Evolutionary conservation across 2,329 filamentous ascomycete species (phyloP).

Genomic region (Apiospora saccharicola): DNA sequence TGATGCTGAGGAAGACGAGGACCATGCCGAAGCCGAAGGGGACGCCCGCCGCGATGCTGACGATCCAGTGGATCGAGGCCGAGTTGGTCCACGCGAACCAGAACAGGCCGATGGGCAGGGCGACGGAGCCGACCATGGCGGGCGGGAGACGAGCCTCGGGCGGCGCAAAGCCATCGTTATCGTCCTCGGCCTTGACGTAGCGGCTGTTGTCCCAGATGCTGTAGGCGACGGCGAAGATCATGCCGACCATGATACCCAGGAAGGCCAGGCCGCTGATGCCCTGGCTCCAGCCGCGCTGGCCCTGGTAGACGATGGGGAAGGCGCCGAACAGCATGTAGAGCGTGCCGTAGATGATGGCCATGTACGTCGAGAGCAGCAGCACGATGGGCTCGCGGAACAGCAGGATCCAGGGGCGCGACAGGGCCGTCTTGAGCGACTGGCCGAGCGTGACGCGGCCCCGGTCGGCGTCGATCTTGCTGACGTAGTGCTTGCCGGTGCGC

Average conservation of each 20-base stretch:
- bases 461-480: slow-evolving; percentile 53
- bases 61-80: slow-evolving; percentile 56
- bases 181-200: slow-evolving; percentile 53
- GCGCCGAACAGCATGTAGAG: slow-evolving; percentile 65
- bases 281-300: slow-evolving; percentile 61
- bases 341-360: slow-evolving; percentile 64
- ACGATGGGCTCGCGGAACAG: slow-evolving; percentile 76
- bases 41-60: slow-evolving; percentile 43
- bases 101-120: slow-evolving; percentile 68
- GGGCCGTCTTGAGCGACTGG: slow-evolving; percentile 60
- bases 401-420: slow-evolving; percentile 70
- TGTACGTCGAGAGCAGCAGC: slow-evolving; percentile 67
- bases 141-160: slow-evolving; percentile 70
- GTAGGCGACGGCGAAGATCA: slow-evolving; percentile 63
- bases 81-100: slow-evolving; percentile 71
- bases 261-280: slow-evolving; percentile 70
- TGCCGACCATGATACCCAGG: slow-evolving; percentile 70
- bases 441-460: slow-evolving; percentile 47
- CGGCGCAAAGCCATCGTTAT: slow-evolving; percentile 60
- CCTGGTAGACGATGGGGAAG: slow-evolving; percentile 69
- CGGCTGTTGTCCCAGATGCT: slow-evolving; percentile 60
- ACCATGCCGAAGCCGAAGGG: slow-evolving; percentile 48
- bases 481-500: slow-evolving; percentile 61
- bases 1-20: slow-evolving; percentile 60
- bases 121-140: slow-evolving; percentile 65